A percentile compares a stretch with the other conserved stretches of the same genome.
These are phyloP conservation scores for Phlebiopsis flavidoalba DNA, from an alignment of 768 basidiomycete genomes.

Conservation along the genomic window DNA sequence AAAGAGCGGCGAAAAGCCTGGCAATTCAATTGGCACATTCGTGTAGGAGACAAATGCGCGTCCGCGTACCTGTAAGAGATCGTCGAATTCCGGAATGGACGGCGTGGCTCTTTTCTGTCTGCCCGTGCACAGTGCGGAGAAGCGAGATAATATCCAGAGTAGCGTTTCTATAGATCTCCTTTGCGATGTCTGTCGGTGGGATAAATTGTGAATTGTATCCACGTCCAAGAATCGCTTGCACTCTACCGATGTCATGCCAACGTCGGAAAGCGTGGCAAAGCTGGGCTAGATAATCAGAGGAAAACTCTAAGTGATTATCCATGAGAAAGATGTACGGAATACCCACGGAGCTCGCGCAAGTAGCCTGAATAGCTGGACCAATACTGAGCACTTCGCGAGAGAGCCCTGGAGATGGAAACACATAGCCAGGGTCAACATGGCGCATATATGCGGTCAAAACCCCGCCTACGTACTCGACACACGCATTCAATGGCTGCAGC, in stretches of 20 bases:
- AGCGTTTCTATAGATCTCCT: constrained; percentile 60
- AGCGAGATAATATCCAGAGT: constrained; percentile 53
- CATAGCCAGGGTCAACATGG: neutral
- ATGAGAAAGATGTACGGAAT: neutral
- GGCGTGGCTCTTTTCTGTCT: constrained; percentile 34
- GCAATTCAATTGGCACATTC: neutral
- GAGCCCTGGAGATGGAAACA: constrained; percentile 39
- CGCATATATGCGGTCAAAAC: constrained; percentile 7
- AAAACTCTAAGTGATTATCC: neutral
- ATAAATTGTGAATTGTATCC: neutral
- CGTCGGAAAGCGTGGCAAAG: constrained; percentile 70
- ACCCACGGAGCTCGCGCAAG: constrained; percentile 71
- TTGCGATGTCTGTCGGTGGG: constrained; percentile 46
- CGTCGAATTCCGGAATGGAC: constrained; percentile 27
- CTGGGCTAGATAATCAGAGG: constrained; percentile 44
- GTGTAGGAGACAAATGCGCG: neutral
- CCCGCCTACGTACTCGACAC: constrained; percentile 41
- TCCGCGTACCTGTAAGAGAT: constrained; percentile 9
- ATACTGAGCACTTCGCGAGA: constrained; percentile 74
- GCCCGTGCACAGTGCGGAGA: constrained; percentile 38
- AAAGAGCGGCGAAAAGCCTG: neutral
- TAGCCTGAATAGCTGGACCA: constrained; percentile 88
- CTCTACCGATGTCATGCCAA: constrained; percentile 72
- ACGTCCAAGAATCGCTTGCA: neutral
- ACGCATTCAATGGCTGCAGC: constrained; percentile 34